Conservation (phyloP, 768 basidiomycete genomes). For the Lentinus brumalis region DNA sequence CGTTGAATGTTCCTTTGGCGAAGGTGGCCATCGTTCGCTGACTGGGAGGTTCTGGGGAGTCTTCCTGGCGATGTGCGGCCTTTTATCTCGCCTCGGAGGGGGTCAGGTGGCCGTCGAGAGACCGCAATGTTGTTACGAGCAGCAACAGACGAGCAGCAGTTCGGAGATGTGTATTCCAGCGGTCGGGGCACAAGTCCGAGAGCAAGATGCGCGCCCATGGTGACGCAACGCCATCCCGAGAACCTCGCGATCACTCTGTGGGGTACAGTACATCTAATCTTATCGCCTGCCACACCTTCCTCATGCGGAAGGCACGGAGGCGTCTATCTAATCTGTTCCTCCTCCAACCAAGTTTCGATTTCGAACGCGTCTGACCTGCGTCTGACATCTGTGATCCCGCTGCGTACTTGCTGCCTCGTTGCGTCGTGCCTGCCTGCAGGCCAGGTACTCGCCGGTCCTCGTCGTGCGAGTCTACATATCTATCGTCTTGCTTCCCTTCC, state of each 20-base stretch:
- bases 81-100: not conserved
- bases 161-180: not conserved
- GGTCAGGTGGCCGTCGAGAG: not conserved
- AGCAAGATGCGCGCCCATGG: not conserved
- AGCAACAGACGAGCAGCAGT: not conserved
- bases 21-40: conserved; percentile 67
- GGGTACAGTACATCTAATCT: not conserved
- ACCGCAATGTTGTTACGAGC: not conserved
- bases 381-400: not conserved
- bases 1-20: conserved; percentile 68
- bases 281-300: not conserved
- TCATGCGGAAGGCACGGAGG: not conserved
- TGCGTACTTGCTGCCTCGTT: conserved; percentile 10
- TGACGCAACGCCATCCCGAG: not conserved
- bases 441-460: not conserved
- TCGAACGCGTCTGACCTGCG: not conserved
- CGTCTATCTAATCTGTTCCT: conserved; percentile 11
- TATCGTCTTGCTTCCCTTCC: not conserved
- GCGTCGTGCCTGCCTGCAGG: conserved; percentile 1
- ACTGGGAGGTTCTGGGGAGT: not conserved
- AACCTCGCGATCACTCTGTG: not conserved
- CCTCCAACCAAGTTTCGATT: not conserved
- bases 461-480: not conserved
- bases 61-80: not conserved
- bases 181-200: conserved; percentile 4